Base-by-base conservation (phyloP, 1,284 basidiomycete species). In the Rhodotorula sp. region DNA sequence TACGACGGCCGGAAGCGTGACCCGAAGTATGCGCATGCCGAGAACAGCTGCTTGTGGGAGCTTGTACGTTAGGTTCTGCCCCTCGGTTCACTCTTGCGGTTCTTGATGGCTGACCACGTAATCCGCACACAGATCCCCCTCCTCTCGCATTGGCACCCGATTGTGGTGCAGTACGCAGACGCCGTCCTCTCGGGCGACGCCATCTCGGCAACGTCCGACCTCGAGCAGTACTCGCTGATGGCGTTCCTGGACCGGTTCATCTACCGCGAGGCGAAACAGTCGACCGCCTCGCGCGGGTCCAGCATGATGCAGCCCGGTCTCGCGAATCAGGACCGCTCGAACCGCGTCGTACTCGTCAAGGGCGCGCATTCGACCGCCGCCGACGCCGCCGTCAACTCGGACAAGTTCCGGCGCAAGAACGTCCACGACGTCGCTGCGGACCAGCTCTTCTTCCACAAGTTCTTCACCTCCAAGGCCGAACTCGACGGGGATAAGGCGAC, bases 281-380 rank as follows among this genome's bases (percentile, higher is more conserved):
- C 81, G 0, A 87, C 85, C 57, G 82, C 87, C 6, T 79, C 82
- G 18, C 90, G 89, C 75, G 91, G 93, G 30, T 85, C 88, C 4
- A 91, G 90, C 70, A 90, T 91, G 72, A 99, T 99, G 96, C 96
- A 99, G 82, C 94, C 94, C n/a, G 87, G 88, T 12, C 89, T 90
- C 3, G 86, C 85, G 64, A 76, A 76, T 20, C 78, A 77, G n/a
- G 85, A 86, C 58, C 80, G 81, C 4, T 87, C 87, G n/a, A 86
- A 87, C 6, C 83, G 83, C 56, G 86, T 96, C 82, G 67, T 89
- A 74, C 83, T 90, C 66, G 80, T 89, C 73, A 89, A 88, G 80
- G 91, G 92, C 14, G 87, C 80, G 14, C 62, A 55, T 44, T n/a
- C 53, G 12, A 24, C 26, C 4, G 42, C n/a, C 26, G 77, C 77